These are phyloP conservation scores for Neurospora cerealis DNA, from an alignment of 495 filamentous ascomycete genomes.

Conservation along the genomic window DNA sequence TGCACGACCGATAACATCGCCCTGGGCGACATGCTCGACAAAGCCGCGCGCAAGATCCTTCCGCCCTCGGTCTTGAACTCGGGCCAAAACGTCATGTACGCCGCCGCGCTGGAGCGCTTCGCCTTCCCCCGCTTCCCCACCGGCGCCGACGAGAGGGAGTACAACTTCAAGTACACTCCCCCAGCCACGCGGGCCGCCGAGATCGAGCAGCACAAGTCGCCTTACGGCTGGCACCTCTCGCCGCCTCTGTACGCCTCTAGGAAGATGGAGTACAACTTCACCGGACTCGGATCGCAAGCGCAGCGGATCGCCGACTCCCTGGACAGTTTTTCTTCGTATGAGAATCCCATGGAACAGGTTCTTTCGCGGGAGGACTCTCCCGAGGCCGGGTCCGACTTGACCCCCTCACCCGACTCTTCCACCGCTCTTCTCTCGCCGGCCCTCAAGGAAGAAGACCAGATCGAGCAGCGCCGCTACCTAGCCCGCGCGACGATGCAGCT, in stretches of 20 bases:
- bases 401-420: neutral
- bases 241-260: constrained; percentile 21
- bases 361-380: neutral
- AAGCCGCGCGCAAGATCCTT: constrained; percentile 64
- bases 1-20: constrained; percentile 65
- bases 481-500: constrained; percentile 65
- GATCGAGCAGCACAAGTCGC: constrained; percentile 21
- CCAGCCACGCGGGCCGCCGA: constrained; percentile 46
- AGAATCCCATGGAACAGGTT: neutral
- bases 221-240: constrained; percentile 20
- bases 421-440: neutral
- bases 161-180: constrained; percentile 46
- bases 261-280: constrained; percentile 29
- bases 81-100: constrained; percentile 58
- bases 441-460: constrained; percentile 5
- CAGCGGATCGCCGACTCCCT: constrained; percentile 11
- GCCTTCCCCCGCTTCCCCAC: constrained; percentile 49
- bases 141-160: constrained; percentile 4
- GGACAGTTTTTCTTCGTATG: neutral
- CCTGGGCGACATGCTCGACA: constrained; percentile 79
- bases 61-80: constrained; percentile 38
- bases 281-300: constrained; percentile 25
- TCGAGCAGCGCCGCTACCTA: constrained; percentile 46
- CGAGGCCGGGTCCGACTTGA: constrained; percentile 13
- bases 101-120: constrained; percentile 62